phyloP scores from a whole-genome alignment of 805 yeast genomes.

The Zygosaccharomyces pseudorouxii region DNA sequence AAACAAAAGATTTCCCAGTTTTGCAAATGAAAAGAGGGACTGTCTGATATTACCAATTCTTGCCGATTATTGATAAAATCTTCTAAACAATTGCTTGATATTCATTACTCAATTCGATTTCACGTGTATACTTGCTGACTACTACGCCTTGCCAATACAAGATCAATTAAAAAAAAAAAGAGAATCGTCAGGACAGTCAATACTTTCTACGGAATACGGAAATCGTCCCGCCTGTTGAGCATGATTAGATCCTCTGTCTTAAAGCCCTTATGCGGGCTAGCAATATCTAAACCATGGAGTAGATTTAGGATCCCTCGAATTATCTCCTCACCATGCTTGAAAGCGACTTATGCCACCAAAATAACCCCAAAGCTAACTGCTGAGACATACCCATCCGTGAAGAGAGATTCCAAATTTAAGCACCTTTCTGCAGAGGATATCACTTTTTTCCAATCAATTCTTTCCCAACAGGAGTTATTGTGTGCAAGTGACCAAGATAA shows the following conservation, averaged over 20 bases:
- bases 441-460: conserved; percentile 52
- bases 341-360: conserved; percentile 21
- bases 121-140: not conserved
- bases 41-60: too few relatives aligned
- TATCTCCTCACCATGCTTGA: not conserved
- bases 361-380: conserved; percentile 47
- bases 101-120: not conserved
- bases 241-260: conserved; percentile 10
- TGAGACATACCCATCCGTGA: conserved; percentile 60
- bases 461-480: conserved; percentile 45
- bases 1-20: too few relatives aligned
- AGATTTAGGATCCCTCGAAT: not conserved
- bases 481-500: conserved; percentile 55
- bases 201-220: not conserved
- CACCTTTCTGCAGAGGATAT: conserved; percentile 54
- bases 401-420: conserved; percentile 49
- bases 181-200: not conserved
- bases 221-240: not conserved
- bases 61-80: too few relatives aligned
- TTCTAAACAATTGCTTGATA: too few relatives aligned
- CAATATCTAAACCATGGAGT: conserved; percentile 3
- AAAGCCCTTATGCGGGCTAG: conserved; percentile 8
- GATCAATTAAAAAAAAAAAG: not conserved
- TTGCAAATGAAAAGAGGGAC: too few relatives aligned
- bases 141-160: not conserved